Percentiles rank a stretch among this genome's conserved stretches.
Evolutionary conservation across 2,329 filamentous ascomycete species (phyloP).

Genomic region (Harringtonia aguacate): DNA sequence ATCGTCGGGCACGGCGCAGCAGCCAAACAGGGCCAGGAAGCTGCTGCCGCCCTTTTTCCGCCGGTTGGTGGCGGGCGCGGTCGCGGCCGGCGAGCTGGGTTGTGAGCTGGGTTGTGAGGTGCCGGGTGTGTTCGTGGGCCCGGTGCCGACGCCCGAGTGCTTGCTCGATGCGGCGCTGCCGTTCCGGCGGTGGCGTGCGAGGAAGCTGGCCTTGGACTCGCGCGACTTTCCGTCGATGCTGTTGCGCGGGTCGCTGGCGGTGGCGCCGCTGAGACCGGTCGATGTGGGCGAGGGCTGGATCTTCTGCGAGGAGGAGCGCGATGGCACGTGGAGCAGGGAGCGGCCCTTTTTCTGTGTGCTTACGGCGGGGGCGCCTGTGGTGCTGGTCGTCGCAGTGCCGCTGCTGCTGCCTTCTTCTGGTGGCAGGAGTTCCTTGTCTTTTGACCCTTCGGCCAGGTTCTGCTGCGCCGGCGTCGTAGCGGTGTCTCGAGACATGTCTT

Average conservation of each 20-base stretch:
- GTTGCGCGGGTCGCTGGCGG: constrained; percentile 47
- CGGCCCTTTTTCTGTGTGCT: constrained; percentile 34
- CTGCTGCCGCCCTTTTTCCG: constrained; percentile 40
- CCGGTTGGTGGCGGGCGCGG: constrained; percentile 29
- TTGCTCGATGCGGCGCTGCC: constrained; percentile 55
- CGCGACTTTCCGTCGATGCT: constrained; percentile 55
- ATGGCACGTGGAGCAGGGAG: constrained; percentile 46
- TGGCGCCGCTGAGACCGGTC: constrained; percentile 49
- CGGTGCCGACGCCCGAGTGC: constrained; percentile 43
- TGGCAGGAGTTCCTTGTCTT: constrained; percentile 29
- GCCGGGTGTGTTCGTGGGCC: constrained; percentile 36
- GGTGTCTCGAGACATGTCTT: constrained; percentile 20
- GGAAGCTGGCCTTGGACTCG: constrained; percentile 53
- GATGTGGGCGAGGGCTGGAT: constrained; percentile 48
- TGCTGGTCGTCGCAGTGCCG: constrained; percentile 2
- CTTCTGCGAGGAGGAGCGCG: constrained; percentile 51
- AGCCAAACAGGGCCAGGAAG: constrained; percentile 51
- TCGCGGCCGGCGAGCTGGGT: constrained; percentile 38
- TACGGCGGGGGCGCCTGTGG: not conserved
- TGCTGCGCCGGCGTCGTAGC: constrained; percentile 22
- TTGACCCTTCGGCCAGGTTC: constrained; percentile 27
- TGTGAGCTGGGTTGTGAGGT: constrained; percentile 42
- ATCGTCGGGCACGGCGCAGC: constrained; percentile 54
- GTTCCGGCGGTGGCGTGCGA: constrained; percentile 48
- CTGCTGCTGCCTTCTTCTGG: constrained; percentile 26